phyloP scores from a whole-genome alignment of 352 stramenopile species.

The Pythium insidiosum region DNA sequence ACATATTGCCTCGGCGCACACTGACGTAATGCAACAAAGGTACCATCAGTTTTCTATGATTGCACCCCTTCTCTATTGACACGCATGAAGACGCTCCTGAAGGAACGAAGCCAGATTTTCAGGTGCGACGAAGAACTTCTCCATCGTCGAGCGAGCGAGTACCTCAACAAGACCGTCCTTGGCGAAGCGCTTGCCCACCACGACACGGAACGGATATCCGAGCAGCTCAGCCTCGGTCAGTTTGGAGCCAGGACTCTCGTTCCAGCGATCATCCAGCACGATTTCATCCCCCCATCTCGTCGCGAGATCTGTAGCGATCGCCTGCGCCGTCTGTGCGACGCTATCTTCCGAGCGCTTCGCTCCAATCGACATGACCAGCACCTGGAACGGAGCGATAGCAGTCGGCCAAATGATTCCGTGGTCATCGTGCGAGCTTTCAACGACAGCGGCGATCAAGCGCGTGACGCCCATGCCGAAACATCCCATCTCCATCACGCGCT shows the following conservation, averaged over 20 bases:
- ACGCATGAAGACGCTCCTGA: neutral
- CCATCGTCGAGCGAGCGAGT: slow-evolving; percentile 54
- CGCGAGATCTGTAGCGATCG: slow-evolving; percentile 47
- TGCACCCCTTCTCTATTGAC: neutral
- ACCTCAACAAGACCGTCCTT: slow-evolving; percentile 75
- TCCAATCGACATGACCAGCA: slow-evolving; percentile 70
- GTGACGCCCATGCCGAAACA: slow-evolving; percentile 86
- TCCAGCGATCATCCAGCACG: slow-evolving; percentile 78
- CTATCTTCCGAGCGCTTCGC: slow-evolving; percentile 43
- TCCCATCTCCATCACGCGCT: slow-evolving; percentile 78
- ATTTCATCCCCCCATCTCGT: slow-evolving; percentile 50
- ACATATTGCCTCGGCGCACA: too few relatives aligned
- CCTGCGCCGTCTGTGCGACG: slow-evolving; percentile 28
- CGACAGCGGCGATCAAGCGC: slow-evolving; percentile 67
- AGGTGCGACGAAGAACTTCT: slow-evolving; percentile 45
- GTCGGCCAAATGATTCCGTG: slow-evolving; percentile 77
- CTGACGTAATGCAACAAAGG: too few relatives aligned
- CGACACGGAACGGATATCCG: slow-evolving; percentile 77
- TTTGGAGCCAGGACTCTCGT: slow-evolving; percentile 71
- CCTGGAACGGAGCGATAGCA: slow-evolving; percentile 75
- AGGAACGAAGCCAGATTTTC: slow-evolving; percentile 37
- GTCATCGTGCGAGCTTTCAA: slow-evolving; percentile 74
- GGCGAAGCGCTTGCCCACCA: slow-evolving; percentile 74
- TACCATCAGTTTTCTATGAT: too few relatives aligned
- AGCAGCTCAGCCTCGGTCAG: slow-evolving; percentile 82